A percentile compares a stretch with the other conserved stretches of the same genome.
These are phyloP conservation scores for Lentinula sp. DNA, from an alignment of 768 basidiomycete species.

Conservation along the genomic window DNA sequence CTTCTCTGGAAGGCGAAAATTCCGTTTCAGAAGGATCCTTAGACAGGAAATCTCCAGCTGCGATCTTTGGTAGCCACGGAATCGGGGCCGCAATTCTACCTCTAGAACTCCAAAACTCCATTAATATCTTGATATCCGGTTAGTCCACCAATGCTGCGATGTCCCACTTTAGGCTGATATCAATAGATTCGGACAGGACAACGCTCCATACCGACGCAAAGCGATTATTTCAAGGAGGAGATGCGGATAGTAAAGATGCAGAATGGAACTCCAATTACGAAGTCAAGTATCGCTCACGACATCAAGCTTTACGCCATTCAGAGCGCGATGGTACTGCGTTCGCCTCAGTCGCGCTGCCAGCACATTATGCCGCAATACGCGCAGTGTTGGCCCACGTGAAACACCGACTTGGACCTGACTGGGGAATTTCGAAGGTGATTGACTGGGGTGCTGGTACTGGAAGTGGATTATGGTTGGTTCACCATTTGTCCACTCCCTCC, in stretches of 20 bases:
- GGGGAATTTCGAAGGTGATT: conserved; percentile 53
- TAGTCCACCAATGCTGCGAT: conserved; percentile 12
- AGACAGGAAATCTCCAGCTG: conserved; percentile 71
- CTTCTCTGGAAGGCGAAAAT: conserved; percentile 25
- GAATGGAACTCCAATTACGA: conserved; percentile 55
- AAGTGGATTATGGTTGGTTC: conserved; percentile 71
- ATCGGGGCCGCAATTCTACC: conserved; percentile 73
- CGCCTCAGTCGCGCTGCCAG: conserved; percentile 78
- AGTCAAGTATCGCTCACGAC: conserved; percentile 51
- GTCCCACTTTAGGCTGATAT: conserved; percentile 9
- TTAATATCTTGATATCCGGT: conserved; percentile 67
- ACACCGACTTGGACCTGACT: conserved; percentile 56
- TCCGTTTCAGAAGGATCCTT: conserved; percentile 17
- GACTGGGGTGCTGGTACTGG: conserved; percentile 87
- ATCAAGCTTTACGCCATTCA: conserved; percentile 52
- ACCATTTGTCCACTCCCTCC: not conserved
- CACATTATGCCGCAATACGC: conserved; percentile 75
- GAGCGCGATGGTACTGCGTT: conserved; percentile 79
- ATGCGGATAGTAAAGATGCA: conserved; percentile 19
- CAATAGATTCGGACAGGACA: conserved; percentile 55
- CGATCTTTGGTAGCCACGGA: conserved; percentile 68
- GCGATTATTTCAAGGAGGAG: conserved; percentile 53
- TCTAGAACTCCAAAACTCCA: conserved; percentile 59
- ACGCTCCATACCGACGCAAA: conserved; percentile 64
- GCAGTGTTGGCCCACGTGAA: conserved; percentile 68